Conservation (phyloP, 257 asterid genomes). For the Lycium barbarum region DNA sequence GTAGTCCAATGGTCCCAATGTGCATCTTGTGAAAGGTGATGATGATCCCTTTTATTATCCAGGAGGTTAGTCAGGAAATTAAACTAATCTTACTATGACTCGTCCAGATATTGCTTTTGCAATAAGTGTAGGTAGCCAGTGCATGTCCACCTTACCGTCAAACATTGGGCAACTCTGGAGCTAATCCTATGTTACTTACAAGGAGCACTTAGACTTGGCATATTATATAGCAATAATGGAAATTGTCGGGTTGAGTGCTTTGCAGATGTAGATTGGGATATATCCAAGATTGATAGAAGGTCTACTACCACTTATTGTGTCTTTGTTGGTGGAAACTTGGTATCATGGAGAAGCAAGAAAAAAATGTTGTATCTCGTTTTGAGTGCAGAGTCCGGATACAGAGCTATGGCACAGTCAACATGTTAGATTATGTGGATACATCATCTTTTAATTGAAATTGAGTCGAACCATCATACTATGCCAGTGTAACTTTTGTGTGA, state of each 20-base stretch:
- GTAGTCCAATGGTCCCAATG: background rate
- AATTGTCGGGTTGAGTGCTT: background rate
- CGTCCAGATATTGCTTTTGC: background rate
- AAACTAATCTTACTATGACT: background rate
- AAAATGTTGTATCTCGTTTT: background rate
- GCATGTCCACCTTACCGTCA: background rate
- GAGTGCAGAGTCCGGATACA: background rate
- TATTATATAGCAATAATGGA: background rate
- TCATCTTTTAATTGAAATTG: background rate
- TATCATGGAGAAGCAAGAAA: background rate
- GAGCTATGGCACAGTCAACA: background rate
- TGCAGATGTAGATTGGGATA: background rate
- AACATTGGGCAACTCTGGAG: background rate
- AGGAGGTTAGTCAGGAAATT: background rate
- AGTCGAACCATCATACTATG: background rate
- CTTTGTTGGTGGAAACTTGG: background rate
- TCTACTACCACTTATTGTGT: background rate
- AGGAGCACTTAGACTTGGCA: background rate
- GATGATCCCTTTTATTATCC: background rate
- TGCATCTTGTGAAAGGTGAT: background rate
- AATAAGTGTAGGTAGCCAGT: background rate
- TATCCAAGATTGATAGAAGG: background rate
- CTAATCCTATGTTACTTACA: background rate
- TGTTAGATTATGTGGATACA: background rate
- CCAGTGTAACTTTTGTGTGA: background rate